Evolutionary conservation across 1,139 yeast species (phyloP).

Genomic region (Taphrina pruni): DNA sequence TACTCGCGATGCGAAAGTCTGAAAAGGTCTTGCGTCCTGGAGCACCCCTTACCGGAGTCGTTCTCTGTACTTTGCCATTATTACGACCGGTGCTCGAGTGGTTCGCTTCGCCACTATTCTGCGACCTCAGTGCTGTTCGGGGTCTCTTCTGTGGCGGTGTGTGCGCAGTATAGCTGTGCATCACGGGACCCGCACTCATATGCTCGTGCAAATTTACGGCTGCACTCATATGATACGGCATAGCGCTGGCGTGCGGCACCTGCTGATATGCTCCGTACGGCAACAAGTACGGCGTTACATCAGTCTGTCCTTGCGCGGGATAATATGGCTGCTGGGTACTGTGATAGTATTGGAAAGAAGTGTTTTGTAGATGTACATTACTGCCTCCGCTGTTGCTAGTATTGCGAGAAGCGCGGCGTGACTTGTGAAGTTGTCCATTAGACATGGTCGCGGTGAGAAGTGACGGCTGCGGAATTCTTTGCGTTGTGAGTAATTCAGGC

Average conservation of each 20-base stretch:
- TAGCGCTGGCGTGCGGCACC: background rate
- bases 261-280: slow-evolving; percentile 24
- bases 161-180: background rate
- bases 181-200: background rate
- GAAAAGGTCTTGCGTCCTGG: slow-evolving; percentile 41
- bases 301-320: background rate
- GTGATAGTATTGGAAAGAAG: slow-evolving; percentile 6
- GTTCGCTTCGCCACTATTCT: background rate
- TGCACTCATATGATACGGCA: background rate
- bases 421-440: slow-evolving; percentile 4
- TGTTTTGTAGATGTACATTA: slow-evolving; percentile 1
- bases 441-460: background rate
- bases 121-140: slow-evolving; percentile 7
- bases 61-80: background rate
- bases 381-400: background rate
- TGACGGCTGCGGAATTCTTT: background rate
- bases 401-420: background rate
- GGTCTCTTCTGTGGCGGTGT: slow-evolving; percentile 23
- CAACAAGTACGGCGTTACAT: slow-evolving; percentile 6
- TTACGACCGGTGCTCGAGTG: background rate
- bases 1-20: slow-evolving; percentile 47
- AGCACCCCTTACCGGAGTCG: background rate
- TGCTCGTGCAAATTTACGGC: slow-evolving; percentile 3
- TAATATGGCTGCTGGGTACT: slow-evolving; percentile 8
- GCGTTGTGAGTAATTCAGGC: too few species aligned